A percentile compares a stretch with the other conserved stretches of the same genome.
phyloP scores from a whole-genome alignment of 345 rosid species.

The Trapa incisa region DNA sequence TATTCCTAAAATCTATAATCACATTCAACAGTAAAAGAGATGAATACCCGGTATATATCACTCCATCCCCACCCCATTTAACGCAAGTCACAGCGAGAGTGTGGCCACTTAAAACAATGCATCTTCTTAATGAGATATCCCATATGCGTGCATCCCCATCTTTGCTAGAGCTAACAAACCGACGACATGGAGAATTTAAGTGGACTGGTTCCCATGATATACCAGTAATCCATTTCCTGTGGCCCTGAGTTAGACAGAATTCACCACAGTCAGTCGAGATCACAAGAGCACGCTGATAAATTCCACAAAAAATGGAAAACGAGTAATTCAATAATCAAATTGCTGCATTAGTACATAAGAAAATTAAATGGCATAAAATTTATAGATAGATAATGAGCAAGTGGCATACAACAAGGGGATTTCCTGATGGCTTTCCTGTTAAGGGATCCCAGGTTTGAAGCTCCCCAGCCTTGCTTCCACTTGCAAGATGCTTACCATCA shows the following conservation, averaged over 20 bases:
- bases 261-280: neutral
- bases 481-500: constrained; percentile 79
- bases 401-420: constrained; percentile 40
- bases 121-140: constrained; percentile 60
- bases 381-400: neutral
- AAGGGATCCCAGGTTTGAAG: constrained; percentile 74
- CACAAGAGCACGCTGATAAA: constrained; percentile 1
- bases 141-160: constrained; percentile 99
- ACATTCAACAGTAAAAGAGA: neutral
- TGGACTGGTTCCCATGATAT: constrained; percentile 98
- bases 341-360: neutral
- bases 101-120: constrained; percentile 78
- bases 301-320: neutral
- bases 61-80: constrained; percentile 96
- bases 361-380: neutral
- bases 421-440: constrained; percentile 71
- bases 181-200: constrained; percentile 80
- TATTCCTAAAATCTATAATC: neutral
- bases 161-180: constrained; percentile 91
- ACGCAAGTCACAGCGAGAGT: constrained; percentile 93
- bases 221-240: constrained; percentile 96
- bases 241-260: constrained; percentile 47
- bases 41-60: constrained; percentile 76
- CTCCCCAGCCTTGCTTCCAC: constrained; percentile 86
- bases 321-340: neutral